Evolutionary conservation across 1,139 yeast species (phyloP).

Genomic region (Taphrina wiesneri): DNA sequence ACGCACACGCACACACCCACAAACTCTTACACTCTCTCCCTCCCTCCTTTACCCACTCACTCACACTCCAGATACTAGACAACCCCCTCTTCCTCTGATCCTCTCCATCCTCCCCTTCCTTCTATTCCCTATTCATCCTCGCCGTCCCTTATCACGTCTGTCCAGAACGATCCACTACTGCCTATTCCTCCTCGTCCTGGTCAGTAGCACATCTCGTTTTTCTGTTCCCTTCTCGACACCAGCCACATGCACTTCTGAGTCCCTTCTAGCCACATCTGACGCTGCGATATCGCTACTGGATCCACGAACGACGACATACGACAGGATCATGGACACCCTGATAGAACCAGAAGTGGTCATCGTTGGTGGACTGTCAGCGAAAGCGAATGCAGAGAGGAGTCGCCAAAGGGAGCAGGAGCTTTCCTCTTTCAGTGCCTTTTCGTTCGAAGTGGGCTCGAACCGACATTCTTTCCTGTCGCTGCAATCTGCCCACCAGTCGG

Average conservation of each 20-base stretch:
- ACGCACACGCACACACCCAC: not conserved
- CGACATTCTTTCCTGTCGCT: conserved; percentile 1
- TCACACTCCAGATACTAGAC: not conserved
- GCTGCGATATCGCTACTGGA: not conserved
- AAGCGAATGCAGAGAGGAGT: not conserved
- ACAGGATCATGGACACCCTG: not conserved
- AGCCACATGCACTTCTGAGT: not conserved
- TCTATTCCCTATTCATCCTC: too few species aligned
- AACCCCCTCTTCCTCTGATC: not conserved
- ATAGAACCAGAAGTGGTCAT: conserved; percentile 7
- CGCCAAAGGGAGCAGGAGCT: not conserved
- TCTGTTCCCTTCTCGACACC: too few species aligned
- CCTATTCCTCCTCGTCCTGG: too few species aligned
- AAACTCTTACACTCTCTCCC: not conserved
- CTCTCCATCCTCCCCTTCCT: not conserved
- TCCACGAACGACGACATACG: not conserved
- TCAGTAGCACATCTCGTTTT: too few species aligned
- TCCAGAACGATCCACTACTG: too few species aligned
- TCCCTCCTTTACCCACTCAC: not conserved
- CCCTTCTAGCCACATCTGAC: not conserved
- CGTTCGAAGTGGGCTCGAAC: not conserved
- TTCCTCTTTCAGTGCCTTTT: not conserved
- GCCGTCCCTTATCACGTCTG: too few species aligned
- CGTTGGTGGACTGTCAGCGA: not conserved
- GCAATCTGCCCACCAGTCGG: not conserved